phyloP scores from a whole-genome alignment of 371 early-diverging fungal genomes.

The Amoeboaphelidium protococcarum region DNA sequence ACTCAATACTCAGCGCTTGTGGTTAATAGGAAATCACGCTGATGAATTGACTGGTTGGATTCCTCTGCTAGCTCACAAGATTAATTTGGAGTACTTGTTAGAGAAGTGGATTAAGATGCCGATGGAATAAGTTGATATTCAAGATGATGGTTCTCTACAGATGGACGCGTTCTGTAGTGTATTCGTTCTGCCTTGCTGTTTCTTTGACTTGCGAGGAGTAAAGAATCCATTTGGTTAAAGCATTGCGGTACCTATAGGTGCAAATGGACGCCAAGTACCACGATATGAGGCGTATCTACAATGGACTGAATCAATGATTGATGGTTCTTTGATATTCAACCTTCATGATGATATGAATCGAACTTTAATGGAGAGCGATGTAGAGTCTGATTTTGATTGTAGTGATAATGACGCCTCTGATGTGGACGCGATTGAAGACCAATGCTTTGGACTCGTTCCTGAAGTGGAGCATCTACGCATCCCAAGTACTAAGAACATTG shows the following conservation, averaged over 20 bases:
- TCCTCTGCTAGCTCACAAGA: constrained; percentile 4
- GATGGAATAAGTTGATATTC: too few relatives aligned
- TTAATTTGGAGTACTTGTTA: not conserved
- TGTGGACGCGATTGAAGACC: too few relatives aligned
- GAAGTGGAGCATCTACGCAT: constrained; percentile 48
- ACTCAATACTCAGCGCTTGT: too few relatives aligned
- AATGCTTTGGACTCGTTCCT: constrained; percentile 30
- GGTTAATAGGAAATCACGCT: constrained; percentile 74
- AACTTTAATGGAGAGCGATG: too few relatives aligned
- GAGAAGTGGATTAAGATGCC: not conserved
- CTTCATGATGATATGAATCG: too few relatives aligned
- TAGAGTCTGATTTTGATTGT: too few relatives aligned
- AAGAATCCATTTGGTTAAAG: constrained; percentile 3
- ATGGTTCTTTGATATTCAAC: too few relatives aligned
- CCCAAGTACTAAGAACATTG: constrained; percentile 67
- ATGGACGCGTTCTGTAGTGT: too few relatives aligned
- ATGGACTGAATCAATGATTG: constrained; percentile 28
- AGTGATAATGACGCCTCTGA: too few relatives aligned
- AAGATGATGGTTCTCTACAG: too few relatives aligned
- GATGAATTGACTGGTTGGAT: constrained; percentile 69
- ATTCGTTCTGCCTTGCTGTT: constrained; percentile 62
- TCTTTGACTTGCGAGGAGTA: constrained; percentile 35
- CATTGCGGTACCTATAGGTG: constrained; percentile 3
- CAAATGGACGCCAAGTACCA: constrained; percentile 8
- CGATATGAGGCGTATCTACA: constrained; percentile 36